phyloP scores from a whole-genome alignment of 1,284 basidiomycete species.

The Laetiporus sulphureus region DNA sequence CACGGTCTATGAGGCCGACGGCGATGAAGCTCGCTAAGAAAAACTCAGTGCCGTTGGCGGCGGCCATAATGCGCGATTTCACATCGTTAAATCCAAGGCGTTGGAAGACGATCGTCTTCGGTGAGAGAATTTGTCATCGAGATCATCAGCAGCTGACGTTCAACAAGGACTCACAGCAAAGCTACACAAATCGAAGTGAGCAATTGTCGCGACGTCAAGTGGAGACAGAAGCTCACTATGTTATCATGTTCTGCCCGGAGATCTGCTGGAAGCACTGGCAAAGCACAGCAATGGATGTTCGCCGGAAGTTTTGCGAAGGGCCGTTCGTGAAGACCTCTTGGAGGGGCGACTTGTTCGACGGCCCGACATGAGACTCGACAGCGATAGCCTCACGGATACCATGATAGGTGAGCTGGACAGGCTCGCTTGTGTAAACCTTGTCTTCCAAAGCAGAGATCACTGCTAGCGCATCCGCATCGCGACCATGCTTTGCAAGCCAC shows the following conservation, averaged over 20 bases:
- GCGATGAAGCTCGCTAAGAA: slow-evolving; percentile 56
- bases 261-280: slow-evolving; percentile 71
- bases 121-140: slow-evolving; percentile 4
- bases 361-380: slow-evolving; percentile 15
- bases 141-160: background rate
- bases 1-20: slow-evolving; percentile 51
- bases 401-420: slow-evolving; percentile 47
- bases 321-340: slow-evolving; percentile 53
- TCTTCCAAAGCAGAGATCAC: slow-evolving; percentile 60
- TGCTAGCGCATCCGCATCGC: slow-evolving; percentile 52
- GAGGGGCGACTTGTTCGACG: slow-evolving; percentile 27
- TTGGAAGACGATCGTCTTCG: slow-evolving; percentile 50
- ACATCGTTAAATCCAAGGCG: slow-evolving; percentile 52
- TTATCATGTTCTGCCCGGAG: slow-evolving; percentile 59
- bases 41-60: slow-evolving; percentile 68
- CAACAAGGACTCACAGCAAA: slow-evolving; percentile 18
- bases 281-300: slow-evolving; percentile 49
- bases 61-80: slow-evolving; percentile 60
- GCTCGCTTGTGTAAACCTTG: slow-evolving; percentile 41
- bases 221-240: slow-evolving; percentile 59
- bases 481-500: slow-evolving; percentile 61
- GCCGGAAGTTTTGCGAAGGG: slow-evolving; percentile 57
- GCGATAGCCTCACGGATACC: slow-evolving; percentile 48
- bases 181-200: slow-evolving; percentile 4
- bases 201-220: too few species aligned